Percentiles rank a stretch among this genome's conserved stretches.
These are phyloP conservation scores for Tulasnella sp. DNA, from an alignment of 768 basidiomycete genomes.

Conservation along the genomic window DNA sequence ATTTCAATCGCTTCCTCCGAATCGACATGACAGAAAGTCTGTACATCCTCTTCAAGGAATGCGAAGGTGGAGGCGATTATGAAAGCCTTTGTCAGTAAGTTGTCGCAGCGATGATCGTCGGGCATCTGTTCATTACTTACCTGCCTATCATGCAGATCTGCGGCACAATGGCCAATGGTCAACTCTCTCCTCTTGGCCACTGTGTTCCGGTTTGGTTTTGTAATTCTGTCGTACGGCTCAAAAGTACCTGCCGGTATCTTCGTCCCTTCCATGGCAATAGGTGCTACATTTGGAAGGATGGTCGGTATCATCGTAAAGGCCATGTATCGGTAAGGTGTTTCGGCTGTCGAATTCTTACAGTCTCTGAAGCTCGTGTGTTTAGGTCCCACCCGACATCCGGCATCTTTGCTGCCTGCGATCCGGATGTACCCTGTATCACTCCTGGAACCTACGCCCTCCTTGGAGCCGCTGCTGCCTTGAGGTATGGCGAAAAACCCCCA, in stretches of 20 bases:
- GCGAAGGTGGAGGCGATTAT: slow-evolving; percentile 86
- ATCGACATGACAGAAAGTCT: slow-evolving; percentile 98
- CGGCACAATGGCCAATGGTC: slow-evolving; percentile 88
- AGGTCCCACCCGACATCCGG: slow-evolving; percentile 79
- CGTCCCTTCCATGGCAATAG: slow-evolving; percentile 97
- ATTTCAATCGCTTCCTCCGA: slow-evolving; percentile 87
- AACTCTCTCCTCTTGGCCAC: slow-evolving; percentile 90
- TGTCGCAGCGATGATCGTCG: neutral
- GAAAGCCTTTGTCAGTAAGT: slow-evolving; percentile 92
- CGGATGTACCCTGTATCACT: slow-evolving; percentile 93
- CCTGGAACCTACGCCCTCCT: slow-evolving; percentile 97
- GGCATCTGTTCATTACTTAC: neutral
- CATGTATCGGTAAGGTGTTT: slow-evolving; percentile 56
- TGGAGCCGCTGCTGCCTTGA: slow-evolving; percentile 91
- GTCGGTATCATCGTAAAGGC: slow-evolving; percentile 94
- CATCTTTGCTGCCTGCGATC: slow-evolving; percentile 83
- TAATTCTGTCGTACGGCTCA: slow-evolving; percentile 88
- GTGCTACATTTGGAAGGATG: slow-evolving; percentile 95
- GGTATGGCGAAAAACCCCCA: slow-evolving; percentile 39
- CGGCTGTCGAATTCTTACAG: neutral
- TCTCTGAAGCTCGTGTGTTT: neutral
- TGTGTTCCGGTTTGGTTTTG: slow-evolving; percentile 74
- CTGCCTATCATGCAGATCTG: slow-evolving; percentile 46
- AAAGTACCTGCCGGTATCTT: slow-evolving; percentile 98
- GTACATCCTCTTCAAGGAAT: slow-evolving; percentile 91